Conservation (phyloP, 192 early-diverging fungal species). For the Blastocladiella britannica region DNA sequence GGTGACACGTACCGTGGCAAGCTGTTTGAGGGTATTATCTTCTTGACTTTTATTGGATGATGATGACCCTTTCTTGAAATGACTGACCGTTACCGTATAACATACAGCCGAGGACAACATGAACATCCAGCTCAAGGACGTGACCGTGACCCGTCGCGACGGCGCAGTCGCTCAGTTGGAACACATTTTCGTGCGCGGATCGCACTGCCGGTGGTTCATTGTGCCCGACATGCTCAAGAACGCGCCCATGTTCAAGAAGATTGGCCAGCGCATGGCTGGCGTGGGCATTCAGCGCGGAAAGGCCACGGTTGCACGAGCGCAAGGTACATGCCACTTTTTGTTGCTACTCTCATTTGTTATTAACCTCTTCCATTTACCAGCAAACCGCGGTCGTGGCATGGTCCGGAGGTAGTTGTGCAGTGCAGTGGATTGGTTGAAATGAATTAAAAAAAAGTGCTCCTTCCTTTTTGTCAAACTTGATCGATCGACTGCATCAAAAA, state of each 20-base stretch:
- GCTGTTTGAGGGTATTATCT: conserved; percentile 51
- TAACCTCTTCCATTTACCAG: no score
- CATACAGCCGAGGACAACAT: conserved; percentile 97
- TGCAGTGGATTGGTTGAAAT: no score
- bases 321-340: conserved; percentile 17
- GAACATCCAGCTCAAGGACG: conserved; percentile 92
- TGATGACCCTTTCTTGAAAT: no score
- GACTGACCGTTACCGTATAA: no score
- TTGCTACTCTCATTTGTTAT: not conserved
- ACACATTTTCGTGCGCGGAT: conserved; percentile 90
- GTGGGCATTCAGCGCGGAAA: conserved; percentile 62
- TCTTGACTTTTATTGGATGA: conserved; percentile 2
- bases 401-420: no score
- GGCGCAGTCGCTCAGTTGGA: conserved; percentile 78
- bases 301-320: conserved; percentile 63
- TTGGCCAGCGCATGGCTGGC: conserved; percentile 65
- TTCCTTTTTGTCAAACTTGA: no score
- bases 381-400: no score
- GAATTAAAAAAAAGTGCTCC: no score
- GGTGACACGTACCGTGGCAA: conserved; percentile 86
- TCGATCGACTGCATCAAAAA: no score
- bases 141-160: conserved; percentile 79
- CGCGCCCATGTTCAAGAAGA: conserved; percentile 92
- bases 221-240: conserved; percentile 99
- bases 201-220: conserved; percentile 76